These are phyloP conservation scores for Symbiodinium pilosum DNA, from an alignment of 73 alveolate genomes.

Conservation along the genomic window DNA sequence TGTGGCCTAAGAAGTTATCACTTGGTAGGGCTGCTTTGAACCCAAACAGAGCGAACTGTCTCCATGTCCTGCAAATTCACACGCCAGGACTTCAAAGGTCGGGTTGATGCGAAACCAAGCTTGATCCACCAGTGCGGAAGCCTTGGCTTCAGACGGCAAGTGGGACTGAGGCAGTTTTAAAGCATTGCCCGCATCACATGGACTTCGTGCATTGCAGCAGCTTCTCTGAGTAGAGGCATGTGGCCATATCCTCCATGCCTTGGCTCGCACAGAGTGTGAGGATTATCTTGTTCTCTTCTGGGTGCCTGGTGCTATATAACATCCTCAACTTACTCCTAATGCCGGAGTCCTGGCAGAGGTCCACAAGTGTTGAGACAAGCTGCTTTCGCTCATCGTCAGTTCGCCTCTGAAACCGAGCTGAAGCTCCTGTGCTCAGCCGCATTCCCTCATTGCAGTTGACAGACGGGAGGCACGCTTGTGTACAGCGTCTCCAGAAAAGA, in stretches of 20 bases:
- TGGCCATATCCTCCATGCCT: slow-evolving; percentile 82
- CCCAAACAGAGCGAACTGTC: neutral
- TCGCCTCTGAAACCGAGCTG: slow-evolving; percentile 99
- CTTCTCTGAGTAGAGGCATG: slow-evolving; percentile 90
- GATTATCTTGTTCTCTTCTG: too few species aligned
- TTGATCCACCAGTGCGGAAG: slow-evolving; percentile 95
- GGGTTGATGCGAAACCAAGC: slow-evolving; percentile 98
- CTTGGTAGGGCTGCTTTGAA: neutral
- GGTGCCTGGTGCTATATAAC: too few species aligned
- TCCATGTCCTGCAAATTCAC: slow-evolving; percentile 97
- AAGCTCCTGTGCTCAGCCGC: slow-evolving; percentile 96
- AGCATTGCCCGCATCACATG: too few species aligned
- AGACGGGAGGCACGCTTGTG: too few species aligned
- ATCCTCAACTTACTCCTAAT: too few species aligned
- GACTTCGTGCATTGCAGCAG: neutral
- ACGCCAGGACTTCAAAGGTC: slow-evolving; percentile 99
- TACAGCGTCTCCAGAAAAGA: too few species aligned
- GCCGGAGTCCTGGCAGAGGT: too few species aligned
- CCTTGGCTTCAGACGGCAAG: neutral
- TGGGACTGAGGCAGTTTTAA: too few species aligned
- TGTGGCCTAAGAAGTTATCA: too few species aligned
- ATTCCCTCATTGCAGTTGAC: too few species aligned
- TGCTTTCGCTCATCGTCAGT: slow-evolving; percentile 99
- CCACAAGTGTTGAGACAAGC: neutral
- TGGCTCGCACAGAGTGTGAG: too few species aligned